These are phyloP conservation scores for Carex myosuroides DNA, from an alignment of 176 grass and related monocot species.

Conservation along the genomic window DNA sequence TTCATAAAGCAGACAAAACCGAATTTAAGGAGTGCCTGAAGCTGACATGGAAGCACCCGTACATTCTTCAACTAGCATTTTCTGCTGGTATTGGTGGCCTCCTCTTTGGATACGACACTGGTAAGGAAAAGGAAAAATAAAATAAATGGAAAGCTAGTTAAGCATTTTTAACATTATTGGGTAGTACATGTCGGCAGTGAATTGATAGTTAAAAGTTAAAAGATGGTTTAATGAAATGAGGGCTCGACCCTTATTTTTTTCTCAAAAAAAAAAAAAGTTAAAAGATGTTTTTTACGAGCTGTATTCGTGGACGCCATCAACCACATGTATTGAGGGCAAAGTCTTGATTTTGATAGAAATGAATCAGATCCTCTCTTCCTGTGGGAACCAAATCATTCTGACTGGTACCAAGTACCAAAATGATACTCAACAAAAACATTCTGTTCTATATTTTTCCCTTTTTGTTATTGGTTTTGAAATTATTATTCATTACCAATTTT, in stretches of 20 bases:
- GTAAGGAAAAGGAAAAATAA: slow-evolving; percentile 29
- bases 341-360: background rate
- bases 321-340: background rate
- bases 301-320: background rate
- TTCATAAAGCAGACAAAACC: slow-evolving; percentile 36
- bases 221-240: no score
- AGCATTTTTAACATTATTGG: background rate
- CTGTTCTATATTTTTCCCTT: background rate
- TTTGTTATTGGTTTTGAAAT: background rate
- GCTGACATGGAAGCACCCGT: slow-evolving; percentile 75
- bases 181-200: background rate
- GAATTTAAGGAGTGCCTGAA: slow-evolving; percentile 77
- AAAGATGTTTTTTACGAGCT: background rate
- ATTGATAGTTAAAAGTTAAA: background rate
- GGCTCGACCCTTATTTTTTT: no score
- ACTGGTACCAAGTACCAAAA: background rate
- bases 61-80: slow-evolving; percentile 79
- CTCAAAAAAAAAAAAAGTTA: no score
- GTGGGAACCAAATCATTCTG: background rate
- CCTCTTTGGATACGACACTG: slow-evolving; percentile 98
- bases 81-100: slow-evolving; percentile 90
- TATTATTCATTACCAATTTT: background rate
- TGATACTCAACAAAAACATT: background rate
- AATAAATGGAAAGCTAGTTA: background rate
- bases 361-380: background rate